Evolutionary conservation across 2,329 filamentous ascomycete species (phyloP), one percentile per base, ranked within the genome.

Genomic region (Pseudofabraea citricarpa): DNA sequence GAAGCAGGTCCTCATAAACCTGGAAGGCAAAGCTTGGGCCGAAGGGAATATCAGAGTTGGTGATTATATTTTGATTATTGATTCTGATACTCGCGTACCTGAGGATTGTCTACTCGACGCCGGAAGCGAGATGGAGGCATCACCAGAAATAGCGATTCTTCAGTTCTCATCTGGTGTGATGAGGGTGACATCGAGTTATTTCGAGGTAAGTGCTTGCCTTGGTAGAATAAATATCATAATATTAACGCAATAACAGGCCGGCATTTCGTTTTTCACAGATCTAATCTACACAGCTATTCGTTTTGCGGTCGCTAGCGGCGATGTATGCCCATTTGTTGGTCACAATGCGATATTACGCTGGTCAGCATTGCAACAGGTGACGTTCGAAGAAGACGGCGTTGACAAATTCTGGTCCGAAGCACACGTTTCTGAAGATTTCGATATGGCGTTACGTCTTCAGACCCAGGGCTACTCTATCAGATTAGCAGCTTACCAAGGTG

Each of bases 331-430:
- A 35, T 89, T 89, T 56, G 85, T 89, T 56, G 85, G 85, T 13
- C 85, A 89, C 67, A 89, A 89, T 52, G 85, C 85, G 38, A 73
- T 89, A 33, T 75, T 89, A 16, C 80, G 85, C 55, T 89, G 85
- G 85, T 77, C 78, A 38, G 85, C 85, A 24, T 74, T 89, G 45
- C 85, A 89, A 63, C 76, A 86, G 52, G 83, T 88, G 31, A 77
- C 79, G 8, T 66, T 71, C 31, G 83, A 86, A 56, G 75, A 83
- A 49, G 80, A 85, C 50, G 81, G 81, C 12, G 81, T 85, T 52
- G 84, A 88, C 58, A 89, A 88, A 64, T 89, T 85, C 67, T 90
- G 85, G 85, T 88, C 84, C 6, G 85, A 90, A 64, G 79, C 76
- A 24, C 85, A 88, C 58, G 85, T 90, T 47, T 88, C 84, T 3